Conservation (phyloP, 2,329 filamentous ascomycete species). For the Neoarthrinium moseri region DNA sequence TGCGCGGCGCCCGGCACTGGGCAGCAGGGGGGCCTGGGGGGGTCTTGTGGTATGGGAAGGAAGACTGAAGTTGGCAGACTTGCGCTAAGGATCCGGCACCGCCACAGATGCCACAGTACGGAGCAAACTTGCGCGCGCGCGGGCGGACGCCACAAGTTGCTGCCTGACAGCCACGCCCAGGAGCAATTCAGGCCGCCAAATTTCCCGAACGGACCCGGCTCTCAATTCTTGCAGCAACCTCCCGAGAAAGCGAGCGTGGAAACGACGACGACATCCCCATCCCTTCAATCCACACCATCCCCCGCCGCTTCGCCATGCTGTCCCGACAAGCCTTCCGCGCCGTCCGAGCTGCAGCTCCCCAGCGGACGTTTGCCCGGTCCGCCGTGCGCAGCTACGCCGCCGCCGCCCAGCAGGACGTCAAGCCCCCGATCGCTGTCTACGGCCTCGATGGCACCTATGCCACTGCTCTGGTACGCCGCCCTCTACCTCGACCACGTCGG, state of each 20-base stretch:
- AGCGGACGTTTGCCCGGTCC: constrained; percentile 55
- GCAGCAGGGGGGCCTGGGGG: too few species aligned
- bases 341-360: constrained; percentile 57
- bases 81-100: neutral
- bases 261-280: constrained; percentile 15
- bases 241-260: constrained; percentile 5
- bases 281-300: constrained; percentile 20
- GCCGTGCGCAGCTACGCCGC: constrained; percentile 76
- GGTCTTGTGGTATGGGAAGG: too few species aligned
- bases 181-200: constrained; percentile 6
- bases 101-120: neutral
- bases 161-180: neutral
- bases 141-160: neutral
- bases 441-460: constrained; percentile 98
- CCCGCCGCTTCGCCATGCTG: constrained; percentile 46
- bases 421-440: constrained; percentile 87
- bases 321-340: constrained; percentile 60
- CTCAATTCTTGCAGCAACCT: constrained; percentile 11
- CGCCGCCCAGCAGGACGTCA: constrained; percentile 63
- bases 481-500: too few species aligned
- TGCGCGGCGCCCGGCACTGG: neutral
- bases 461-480: constrained; percentile 82
- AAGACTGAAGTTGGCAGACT: neutral
- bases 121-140: neutral
- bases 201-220: constrained; percentile 9